Base-by-base conservation (phyloP, 2,329 filamentous ascomycete genomes). In the Pseudogymnoascus sp. region DNA sequence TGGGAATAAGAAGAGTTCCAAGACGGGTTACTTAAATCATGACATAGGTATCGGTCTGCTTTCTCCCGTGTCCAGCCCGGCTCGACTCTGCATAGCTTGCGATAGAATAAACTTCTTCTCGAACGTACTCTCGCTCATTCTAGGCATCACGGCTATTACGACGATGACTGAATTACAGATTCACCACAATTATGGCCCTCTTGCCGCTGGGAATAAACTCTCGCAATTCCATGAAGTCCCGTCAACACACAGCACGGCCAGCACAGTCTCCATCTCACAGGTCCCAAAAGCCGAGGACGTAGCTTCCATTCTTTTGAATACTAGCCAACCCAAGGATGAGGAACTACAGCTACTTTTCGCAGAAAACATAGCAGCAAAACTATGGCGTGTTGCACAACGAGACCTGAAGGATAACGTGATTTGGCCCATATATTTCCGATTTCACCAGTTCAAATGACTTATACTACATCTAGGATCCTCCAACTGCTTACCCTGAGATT, bases 401-500 rank as follows among this genome's bases (percentile, higher is more conserved):
- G 31, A 63, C 12, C 35, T 67, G 11, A 62, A 60, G 52, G 21
- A 68, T n/a, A 38, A 67, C 18, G 65, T 68, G 60, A 60, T 33
- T 52, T 18, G 4, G 11, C 28, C 45, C 28, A 5, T 33, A 18
- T 55, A 33, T 33, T 16, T 55, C n/a, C 18, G 5, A 9, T n/a
- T n/a, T 14, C 5, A 7, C n/a, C 5, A 8, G 49, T 18, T 18
- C 5, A 18, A n/a, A 6, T 31, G 8, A 18, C 49, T 52, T 52
- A 55, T 28, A 18, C 16, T n/a, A 2, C 25, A 33, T 55, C 25
- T 55, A 55, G 49, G 49, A 55, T 25, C 55, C 63, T 33, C 67
- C 65, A 25, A 52, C 37, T 16, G 62, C 62, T 0, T 75, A 72
- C 35, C 75, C 75, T 1, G 74, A 77, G 61, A 70, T 64, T 9